Evolutionary conservation across 2,329 filamentous ascomycete species (phyloP).

Genomic region (Aspergillus latus): DNA sequence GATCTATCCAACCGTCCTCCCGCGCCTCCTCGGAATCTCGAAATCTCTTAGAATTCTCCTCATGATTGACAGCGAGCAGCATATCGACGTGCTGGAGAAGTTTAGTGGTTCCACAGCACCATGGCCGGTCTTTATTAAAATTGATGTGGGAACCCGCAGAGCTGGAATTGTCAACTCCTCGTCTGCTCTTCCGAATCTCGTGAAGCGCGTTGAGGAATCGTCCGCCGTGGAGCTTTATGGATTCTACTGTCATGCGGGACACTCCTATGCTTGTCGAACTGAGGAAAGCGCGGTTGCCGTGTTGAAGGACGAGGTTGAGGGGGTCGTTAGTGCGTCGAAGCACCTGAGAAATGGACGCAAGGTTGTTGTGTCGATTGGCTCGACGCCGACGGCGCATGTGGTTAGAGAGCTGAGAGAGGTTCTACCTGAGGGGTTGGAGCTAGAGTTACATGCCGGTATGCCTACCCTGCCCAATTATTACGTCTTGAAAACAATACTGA

Average conservation of each 20-base stretch:
- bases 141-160: slow-evolving; percentile 26
- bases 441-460: slow-evolving; percentile 28
- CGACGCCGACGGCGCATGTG: slow-evolving; percentile 30
- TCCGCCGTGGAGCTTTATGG: slow-evolving; percentile 18
- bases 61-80: slow-evolving; percentile 34
- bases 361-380: slow-evolving; percentile 25
- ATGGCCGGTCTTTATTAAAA: slow-evolving; percentile 30
- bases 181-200: slow-evolving; percentile 33
- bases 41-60: slow-evolving; percentile 35
- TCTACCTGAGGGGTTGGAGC: slow-evolving; percentile 16
- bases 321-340: slow-evolving; percentile 19
- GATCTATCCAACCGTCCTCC: slow-evolving; percentile 27
- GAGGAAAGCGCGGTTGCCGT: slow-evolving; percentile 23
- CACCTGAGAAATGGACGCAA: slow-evolving; percentile 10
- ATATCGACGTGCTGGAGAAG: slow-evolving; percentile 23
- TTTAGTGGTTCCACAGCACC: slow-evolving; percentile 4
- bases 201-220: slow-evolving; percentile 21
- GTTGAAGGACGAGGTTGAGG: slow-evolving; percentile 20
- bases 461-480: not conserved
- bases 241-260: slow-evolving; percentile 29
- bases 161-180: slow-evolving; percentile 37
- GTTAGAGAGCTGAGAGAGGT: slow-evolving; percentile 16
- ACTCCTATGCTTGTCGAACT: slow-evolving; percentile 28
- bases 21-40: slow-evolving; percentile 23
- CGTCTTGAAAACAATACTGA: not conserved